Conservation (phyloP, 345 rosid genomes). For the Salix caprea region DNA sequence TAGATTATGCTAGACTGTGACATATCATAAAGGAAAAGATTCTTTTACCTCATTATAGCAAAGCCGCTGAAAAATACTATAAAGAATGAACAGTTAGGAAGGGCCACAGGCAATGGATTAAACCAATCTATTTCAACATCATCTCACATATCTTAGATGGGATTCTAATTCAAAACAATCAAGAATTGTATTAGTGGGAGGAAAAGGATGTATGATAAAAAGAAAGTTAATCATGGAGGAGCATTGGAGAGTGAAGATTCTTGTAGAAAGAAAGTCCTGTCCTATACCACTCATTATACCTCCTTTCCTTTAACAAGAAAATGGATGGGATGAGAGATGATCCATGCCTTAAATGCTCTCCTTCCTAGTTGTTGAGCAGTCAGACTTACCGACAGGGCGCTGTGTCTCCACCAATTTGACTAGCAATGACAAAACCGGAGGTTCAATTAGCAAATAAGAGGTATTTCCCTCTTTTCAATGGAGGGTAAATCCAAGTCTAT, state of each 20-base stretch:
- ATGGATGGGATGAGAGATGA: constrained; percentile 20
- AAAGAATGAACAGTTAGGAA: neutral
- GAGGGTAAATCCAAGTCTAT: constrained; percentile 2
- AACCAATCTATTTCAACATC: constrained; percentile 22
- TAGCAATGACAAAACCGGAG: constrained; percentile 16
- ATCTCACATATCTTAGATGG: constrained; percentile 14
- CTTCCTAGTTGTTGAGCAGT: constrained; percentile 45
- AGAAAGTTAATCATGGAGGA: constrained; percentile 22
- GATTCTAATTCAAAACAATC: constrained; percentile 23
- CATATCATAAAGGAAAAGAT: neutral
- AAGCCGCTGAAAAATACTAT: neutral
- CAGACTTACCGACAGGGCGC: constrained; percentile 32
- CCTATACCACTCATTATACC: constrained; percentile 31
- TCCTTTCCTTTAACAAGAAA: constrained; percentile 18
- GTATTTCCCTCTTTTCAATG: neutral
- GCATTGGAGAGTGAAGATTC: constrained; percentile 42
- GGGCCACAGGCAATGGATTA: constrained; percentile 20
- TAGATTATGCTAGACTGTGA: neutral
- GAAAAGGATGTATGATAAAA: constrained; percentile 11
- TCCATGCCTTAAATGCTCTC: constrained; percentile 34
- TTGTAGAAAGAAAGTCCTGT: constrained; percentile 33
- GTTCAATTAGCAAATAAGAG: neutral
- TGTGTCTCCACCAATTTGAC: constrained; percentile 23
- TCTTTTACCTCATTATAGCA: constrained; percentile 2
- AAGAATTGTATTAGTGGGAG: constrained; percentile 19